Conservation (phyloP, 495 filamentous ascomycete species). For the Haplographium delicatum region DNA sequence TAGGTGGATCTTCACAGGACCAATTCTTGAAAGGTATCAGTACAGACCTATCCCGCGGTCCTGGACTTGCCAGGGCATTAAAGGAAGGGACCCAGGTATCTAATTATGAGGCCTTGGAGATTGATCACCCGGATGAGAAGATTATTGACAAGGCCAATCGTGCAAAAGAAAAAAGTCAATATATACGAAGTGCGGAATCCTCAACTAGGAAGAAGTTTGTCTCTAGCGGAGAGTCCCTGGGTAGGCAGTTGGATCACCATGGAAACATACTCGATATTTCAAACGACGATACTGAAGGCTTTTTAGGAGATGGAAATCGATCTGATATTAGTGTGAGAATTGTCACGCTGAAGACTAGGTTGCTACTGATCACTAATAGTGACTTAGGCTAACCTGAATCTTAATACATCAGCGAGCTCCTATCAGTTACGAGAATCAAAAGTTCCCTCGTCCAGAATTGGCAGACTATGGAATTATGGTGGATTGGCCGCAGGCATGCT, state of each 20-base stretch:
- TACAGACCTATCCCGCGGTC: slow-evolving; percentile 56
- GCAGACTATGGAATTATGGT: slow-evolving; percentile 89
- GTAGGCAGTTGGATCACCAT: too few relatives aligned
- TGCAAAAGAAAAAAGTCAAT: slow-evolving; percentile 32
- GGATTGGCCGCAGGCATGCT: slow-evolving; percentile 93
- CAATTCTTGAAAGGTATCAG: slow-evolving; percentile 52
- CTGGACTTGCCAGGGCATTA: slow-evolving; percentile 52
- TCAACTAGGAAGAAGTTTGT: slow-evolving; percentile 25
- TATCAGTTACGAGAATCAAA: slow-evolving; percentile 84
- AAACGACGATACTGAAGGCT: neutral
- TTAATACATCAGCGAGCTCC: slow-evolving; percentile 7
- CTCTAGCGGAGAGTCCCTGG: too few relatives aligned
- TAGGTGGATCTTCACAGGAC: slow-evolving; percentile 33
- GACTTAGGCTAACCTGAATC: slow-evolving; percentile 1
- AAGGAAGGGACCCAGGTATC: slow-evolving; percentile 24
- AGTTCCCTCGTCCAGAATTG: slow-evolving; percentile 82
- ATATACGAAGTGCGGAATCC: slow-evolving; percentile 39
- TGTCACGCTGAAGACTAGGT: neutral
- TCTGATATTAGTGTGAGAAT: slow-evolving; percentile 4
- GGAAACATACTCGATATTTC: too few relatives aligned
- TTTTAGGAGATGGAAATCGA: neutral
- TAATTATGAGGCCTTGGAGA: slow-evolving; percentile 7
- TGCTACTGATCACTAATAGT: slow-evolving; percentile 21
- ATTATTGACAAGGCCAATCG: slow-evolving; percentile 29
- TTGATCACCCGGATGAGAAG: slow-evolving; percentile 19